Base-by-base conservation (phyloP, 2,329 filamentous ascomycete genomes). In the Aspergillus floridensis region DNA sequence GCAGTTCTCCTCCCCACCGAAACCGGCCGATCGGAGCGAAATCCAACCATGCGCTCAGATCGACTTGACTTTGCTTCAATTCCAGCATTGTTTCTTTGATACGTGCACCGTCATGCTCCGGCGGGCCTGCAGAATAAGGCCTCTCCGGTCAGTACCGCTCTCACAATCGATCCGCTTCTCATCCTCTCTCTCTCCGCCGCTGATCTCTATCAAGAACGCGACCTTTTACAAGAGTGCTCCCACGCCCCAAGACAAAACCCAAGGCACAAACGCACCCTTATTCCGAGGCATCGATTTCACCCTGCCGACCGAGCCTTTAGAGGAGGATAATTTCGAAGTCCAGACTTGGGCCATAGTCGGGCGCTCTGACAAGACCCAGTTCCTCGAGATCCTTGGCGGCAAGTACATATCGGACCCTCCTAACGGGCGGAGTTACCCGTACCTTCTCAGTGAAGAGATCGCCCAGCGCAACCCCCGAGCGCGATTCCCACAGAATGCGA, bases 261-360 rank as follows among this genome's bases (percentile, higher is more conserved):
- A 76, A 41, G 75, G 81, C 61, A 76, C 81, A 19, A 93, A 95
- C 71, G 87, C 87, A 22, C 81, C 91, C 5, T 79, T 97, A 4
- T 96, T 96, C 72, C 81, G 83, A 4, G 80, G 86, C 56, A 73
- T 97, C 65, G 86, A 75, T 57, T 91, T 97, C 70, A 82, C 83
- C 44, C 77, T 98, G 0, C 85, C 88, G 12, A 49, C 63, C 5
- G 69, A 50, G 11, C 2, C 59, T 11, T 16, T 35, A 6, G 54
- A 14, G 1, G n/a, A 59, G 6, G 38, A 14, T 46, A 47, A 59
- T 3, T 38, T 61, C 3, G 19, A 72, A 4, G 61, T 77, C 14
- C 83, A 89, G 65, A 86, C 91, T 72, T 98, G 93, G 93, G 90
- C 91, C 44, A 81, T 99, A 44, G 81, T 98, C 26, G 92, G 92